Evolutionary conservation across 1,139 yeast species (phyloP).

Genomic region (Kodamaea ohmeri): DNA sequence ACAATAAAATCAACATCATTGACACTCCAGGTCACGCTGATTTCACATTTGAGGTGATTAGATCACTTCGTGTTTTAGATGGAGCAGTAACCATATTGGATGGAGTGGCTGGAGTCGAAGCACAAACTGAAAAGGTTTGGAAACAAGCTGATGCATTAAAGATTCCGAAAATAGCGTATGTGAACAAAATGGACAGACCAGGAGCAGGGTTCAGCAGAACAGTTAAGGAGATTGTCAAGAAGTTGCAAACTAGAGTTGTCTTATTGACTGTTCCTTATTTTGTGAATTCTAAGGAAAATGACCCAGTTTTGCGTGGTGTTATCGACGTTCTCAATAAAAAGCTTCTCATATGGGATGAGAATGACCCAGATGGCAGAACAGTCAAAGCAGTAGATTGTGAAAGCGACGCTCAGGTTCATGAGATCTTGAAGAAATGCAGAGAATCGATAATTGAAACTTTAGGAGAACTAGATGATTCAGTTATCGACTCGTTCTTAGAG

Average conservation of each 20-base stretch:
- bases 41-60: constrained; percentile 88
- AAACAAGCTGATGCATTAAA: constrained; percentile 67
- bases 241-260: constrained; percentile 71
- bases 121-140: constrained; percentile 98
- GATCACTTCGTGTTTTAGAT: constrained; percentile 86
- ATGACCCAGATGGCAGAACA: constrained; percentile 52
- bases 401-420: constrained; percentile 32
- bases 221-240: constrained; percentile 78
- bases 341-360: constrained; percentile 58
- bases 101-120: constrained; percentile 97
- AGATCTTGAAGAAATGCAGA: constrained; percentile 56
- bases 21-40: constrained; percentile 99
- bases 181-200: constrained; percentile 93
- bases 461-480: constrained; percentile 74
- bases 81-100: constrained; percentile 92
- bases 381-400: constrained; percentile 50
- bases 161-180: constrained; percentile 74
- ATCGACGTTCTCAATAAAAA: constrained; percentile 74
- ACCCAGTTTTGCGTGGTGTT: constrained; percentile 68
- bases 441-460: constrained; percentile 80
- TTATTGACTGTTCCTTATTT: constrained; percentile 80
- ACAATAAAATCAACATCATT: constrained; percentile 72
- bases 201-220: constrained; percentile 95
- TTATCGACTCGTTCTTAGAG: constrained; percentile 75
- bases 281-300: constrained; percentile 33